Conservation (phyloP, 257 asterid genomes). For the Nicotiana undulata region DNA sequence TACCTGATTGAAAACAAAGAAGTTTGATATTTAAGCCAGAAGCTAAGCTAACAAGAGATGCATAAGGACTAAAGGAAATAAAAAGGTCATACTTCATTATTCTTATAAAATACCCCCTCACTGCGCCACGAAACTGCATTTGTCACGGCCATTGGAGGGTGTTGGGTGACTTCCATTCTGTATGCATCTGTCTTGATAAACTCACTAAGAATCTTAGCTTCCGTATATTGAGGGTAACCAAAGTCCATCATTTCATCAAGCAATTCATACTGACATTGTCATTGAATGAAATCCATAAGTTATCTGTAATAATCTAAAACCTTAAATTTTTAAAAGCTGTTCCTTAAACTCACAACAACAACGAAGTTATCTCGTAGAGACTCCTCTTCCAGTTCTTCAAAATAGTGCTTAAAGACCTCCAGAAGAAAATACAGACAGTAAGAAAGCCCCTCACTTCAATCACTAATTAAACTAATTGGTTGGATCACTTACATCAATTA, state of each 20-base stretch:
- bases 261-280: slow-evolving; percentile 60
- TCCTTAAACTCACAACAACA: slow-evolving; percentile 67
- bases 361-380: slow-evolving; percentile 96
- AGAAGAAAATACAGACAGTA: neutral
- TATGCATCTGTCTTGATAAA: slow-evolving; percentile 99
- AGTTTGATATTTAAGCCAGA: neutral
- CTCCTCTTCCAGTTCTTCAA: slow-evolving; percentile 97
- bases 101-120: slow-evolving; percentile 89
- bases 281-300: neutral
- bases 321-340: neutral
- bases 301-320: neutral
- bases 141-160: slow-evolving; percentile 99
- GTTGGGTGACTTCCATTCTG: slow-evolving; percentile 92
- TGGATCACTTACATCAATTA: slow-evolving; percentile 75
- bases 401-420: slow-evolving; percentile 96
- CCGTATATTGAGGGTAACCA: slow-evolving; percentile 97
- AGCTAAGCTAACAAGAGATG: neutral
- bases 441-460: neutral
- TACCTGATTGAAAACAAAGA: slow-evolving; percentile 48
- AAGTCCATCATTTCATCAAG: slow-evolving; percentile 99
- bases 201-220: slow-evolving; percentile 97
- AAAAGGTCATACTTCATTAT: slow-evolving; percentile 68
- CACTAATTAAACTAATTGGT: slow-evolving; percentile 5
- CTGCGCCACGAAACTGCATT: slow-evolving; percentile 99
- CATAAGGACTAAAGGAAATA: neutral